Percentiles rank a stretch among this genome's conserved stretches.
Evolutionary conservation across 2,329 filamentous ascomycete species (phyloP).

Genomic region (Ilyonectria destructans): DNA sequence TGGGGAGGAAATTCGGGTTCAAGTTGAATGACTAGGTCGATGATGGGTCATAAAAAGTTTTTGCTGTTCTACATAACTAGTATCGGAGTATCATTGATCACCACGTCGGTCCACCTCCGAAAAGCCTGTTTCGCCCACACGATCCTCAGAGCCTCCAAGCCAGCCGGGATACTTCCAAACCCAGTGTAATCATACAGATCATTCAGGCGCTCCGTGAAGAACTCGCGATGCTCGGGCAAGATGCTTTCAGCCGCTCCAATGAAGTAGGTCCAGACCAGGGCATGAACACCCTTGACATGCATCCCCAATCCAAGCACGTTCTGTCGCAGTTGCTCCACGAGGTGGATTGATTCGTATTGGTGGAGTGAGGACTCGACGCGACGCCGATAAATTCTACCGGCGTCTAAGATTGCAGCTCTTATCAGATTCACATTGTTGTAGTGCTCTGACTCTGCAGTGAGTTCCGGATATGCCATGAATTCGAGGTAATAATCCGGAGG

Average conservation of each 20-base stretch:
- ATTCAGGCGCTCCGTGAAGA: slow-evolving; percentile 53
- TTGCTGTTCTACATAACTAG: slow-evolving; percentile 46
- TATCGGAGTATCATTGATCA: slow-evolving; percentile 49
- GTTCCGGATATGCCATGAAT: slow-evolving; percentile 47
- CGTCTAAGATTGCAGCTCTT: slow-evolving; percentile 45
- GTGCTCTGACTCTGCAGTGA: slow-evolving; percentile 38
- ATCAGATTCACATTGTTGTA: slow-evolving; percentile 43
- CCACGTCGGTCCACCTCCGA: slow-evolving; percentile 49
- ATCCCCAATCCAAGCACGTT: slow-evolving; percentile 50
- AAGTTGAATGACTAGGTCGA: no score
- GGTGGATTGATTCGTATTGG: slow-evolving; percentile 44
- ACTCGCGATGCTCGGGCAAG: slow-evolving; percentile 54
- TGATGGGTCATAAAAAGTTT: neutral
- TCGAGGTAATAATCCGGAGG: slow-evolving; percentile 47
- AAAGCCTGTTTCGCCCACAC: slow-evolving; percentile 53
- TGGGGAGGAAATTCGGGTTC: no score
- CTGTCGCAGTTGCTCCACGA: slow-evolving; percentile 53
- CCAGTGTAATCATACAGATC: slow-evolving; percentile 52
- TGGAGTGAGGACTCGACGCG: slow-evolving; percentile 42
- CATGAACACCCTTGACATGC: slow-evolving; percentile 53
- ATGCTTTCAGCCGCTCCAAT: slow-evolving; percentile 58
- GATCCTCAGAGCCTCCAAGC: slow-evolving; percentile 51
- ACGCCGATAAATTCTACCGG: slow-evolving; percentile 48
- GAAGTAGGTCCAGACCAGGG: slow-evolving; percentile 60
- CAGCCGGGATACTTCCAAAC: slow-evolving; percentile 58